A percentile compares a stretch with the other conserved stretches of the same genome.
phyloP scores from a whole-genome alignment of 2,329 filamentous ascomycete genomes.

The Curvularia verruculosa region DNA sequence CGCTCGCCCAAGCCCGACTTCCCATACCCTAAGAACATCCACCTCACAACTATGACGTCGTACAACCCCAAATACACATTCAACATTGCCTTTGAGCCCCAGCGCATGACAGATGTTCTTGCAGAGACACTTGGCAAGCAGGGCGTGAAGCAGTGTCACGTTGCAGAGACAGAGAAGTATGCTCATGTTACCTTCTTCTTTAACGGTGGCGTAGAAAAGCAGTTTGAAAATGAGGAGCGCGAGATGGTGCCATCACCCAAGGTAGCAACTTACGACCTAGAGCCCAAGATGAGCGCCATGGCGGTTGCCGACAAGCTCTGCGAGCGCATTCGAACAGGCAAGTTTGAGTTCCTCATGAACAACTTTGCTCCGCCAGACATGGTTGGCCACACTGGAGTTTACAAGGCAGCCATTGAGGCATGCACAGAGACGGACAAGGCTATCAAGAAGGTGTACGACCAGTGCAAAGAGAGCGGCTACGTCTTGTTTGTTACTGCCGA shows the following conservation, averaged over 20 bases:
- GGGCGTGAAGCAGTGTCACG: slow-evolving; percentile 87
- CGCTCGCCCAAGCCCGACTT: slow-evolving; percentile 90
- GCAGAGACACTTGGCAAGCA: slow-evolving; percentile 95
- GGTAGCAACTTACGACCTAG: slow-evolving; percentile 92
- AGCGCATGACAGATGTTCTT: slow-evolving; percentile 97
- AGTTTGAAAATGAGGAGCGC: slow-evolving; percentile 87
- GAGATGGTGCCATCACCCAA: slow-evolving; percentile 95
- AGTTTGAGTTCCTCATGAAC: slow-evolving; percentile 99
- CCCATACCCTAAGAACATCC: slow-evolving; percentile 86
- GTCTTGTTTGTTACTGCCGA: slow-evolving; percentile 94
- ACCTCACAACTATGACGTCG: slow-evolving; percentile 94
- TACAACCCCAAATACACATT: slow-evolving; percentile 97
- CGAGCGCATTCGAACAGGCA: slow-evolving; percentile 82
- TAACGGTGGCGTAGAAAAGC: slow-evolving; percentile 98
- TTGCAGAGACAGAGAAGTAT: slow-evolving; percentile 99
- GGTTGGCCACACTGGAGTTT: slow-evolving; percentile 98
- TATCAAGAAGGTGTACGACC: slow-evolving; percentile 90
- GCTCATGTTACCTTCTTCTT: slow-evolving; percentile 99
- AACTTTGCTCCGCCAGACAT: slow-evolving; percentile 99
- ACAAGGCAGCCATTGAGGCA: slow-evolving; percentile 88
- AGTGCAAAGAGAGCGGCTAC: slow-evolving; percentile 92
- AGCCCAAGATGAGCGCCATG: slow-evolving; percentile 94
- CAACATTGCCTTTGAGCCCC: slow-evolving; percentile 88
- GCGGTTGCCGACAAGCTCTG: slow-evolving; percentile 86
- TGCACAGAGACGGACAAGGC: slow-evolving; percentile 88